These are phyloP conservation scores for Ophiostoma tasmaniense DNA, from an alignment of 2,329 filamentous ascomycete species.

Conservation along the genomic window DNA sequence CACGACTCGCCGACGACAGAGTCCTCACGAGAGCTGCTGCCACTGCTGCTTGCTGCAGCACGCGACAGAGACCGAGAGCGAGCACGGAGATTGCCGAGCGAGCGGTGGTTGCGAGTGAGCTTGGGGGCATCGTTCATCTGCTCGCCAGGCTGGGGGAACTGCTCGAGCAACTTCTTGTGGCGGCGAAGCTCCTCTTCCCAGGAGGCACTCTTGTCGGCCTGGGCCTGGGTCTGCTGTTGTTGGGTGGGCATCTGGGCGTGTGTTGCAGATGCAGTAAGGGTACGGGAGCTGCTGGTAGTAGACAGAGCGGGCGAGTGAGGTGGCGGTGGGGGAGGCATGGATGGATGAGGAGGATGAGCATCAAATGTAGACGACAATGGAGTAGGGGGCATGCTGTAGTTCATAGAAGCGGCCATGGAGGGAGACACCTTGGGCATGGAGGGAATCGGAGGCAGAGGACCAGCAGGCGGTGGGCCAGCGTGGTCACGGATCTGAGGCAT, in stretches of 20 bases:
- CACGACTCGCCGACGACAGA: background rate
- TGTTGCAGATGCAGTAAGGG: background rate
- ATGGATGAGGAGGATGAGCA: background rate
- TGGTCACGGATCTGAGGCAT: slow-evolving; percentile 17
- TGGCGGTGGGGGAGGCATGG: background rate
- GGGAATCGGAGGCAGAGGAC: slow-evolving; percentile 17
- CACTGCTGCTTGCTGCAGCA: background rate
- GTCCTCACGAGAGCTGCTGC: background rate
- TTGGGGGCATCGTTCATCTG: slow-evolving; percentile 9
- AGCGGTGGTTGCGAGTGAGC: slow-evolving; percentile 15
- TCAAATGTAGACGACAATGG: background rate
- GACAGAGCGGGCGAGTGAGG: background rate
- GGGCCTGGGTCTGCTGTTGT: background rate
- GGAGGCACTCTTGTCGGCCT: background rate
- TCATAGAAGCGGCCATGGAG: no score
- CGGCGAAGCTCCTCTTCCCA: slow-evolving; percentile 16
- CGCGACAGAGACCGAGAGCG: slow-evolving; percentile 15
- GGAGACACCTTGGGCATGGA: slow-evolving; percentile 8
- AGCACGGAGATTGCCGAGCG: slow-evolving; percentile 19
- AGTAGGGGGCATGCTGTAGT: background rate
- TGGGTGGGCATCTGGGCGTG: background rate
- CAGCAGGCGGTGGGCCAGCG: slow-evolving; percentile 12
- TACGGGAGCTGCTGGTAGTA: background rate
- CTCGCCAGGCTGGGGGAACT: slow-evolving; percentile 11
- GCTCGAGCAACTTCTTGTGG: slow-evolving; percentile 17